Conservation (phyloP, 2,329 filamentous ascomycete genomes). For the Seiridium cupressi region DNA sequence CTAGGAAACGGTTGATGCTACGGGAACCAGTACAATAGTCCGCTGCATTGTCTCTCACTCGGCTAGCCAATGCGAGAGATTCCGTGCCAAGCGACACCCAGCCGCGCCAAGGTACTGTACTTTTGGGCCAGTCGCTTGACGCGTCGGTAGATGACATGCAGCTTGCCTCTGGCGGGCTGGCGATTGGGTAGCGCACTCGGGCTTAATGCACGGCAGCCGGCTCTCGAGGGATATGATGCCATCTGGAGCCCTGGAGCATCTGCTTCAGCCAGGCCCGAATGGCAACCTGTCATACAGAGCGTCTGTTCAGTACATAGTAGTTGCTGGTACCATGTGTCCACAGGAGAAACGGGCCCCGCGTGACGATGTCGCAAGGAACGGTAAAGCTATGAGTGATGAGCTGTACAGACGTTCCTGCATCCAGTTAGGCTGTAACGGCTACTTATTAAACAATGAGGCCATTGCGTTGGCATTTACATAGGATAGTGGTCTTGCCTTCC, state of each 20-base stretch:
- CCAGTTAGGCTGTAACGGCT: neutral
- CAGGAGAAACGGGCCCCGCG: neutral
- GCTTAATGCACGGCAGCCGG: too few species aligned
- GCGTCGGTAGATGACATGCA: neutral
- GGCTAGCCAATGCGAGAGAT: neutral
- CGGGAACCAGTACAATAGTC: too few species aligned
- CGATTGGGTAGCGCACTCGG: too few species aligned
- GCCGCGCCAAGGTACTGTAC: neutral
- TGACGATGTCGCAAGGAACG: neutral
- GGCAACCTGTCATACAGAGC: too few species aligned
- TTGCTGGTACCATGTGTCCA: neutral
- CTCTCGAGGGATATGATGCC: too few species aligned
- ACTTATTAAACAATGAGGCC: constrained; percentile 1
- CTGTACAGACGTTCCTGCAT: neutral
- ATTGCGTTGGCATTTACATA: neutral
- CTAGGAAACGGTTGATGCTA: too few species aligned
- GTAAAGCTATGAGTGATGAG: neutral
- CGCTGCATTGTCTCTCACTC: neutral
- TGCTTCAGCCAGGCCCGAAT: too few species aligned
- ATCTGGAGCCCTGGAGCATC: too few species aligned
- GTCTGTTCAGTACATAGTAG: too few species aligned
- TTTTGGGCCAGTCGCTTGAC: neutral
- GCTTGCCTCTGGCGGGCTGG: neutral
- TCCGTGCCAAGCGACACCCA: neutral
- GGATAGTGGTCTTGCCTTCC: neutral